Evolutionary conservation across 768 basidiomycete species (phyloP).

Genomic region (Lanmaoa rubissima): DNA sequence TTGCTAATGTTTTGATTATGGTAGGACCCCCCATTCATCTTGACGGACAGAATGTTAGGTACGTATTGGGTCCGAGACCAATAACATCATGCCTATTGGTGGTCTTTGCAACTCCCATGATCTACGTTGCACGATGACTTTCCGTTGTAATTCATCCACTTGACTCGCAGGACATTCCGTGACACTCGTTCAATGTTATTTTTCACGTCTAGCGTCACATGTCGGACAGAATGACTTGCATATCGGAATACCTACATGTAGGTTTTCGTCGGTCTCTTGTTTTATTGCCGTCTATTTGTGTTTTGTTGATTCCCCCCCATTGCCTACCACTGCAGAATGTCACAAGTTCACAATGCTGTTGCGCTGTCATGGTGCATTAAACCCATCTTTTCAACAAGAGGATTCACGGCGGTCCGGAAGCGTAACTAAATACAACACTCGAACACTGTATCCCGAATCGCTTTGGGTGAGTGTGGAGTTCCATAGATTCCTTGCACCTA

Average conservation of each 20-base stretch:
- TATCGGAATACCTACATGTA: background rate
- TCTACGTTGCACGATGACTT: background rate
- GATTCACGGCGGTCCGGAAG: background rate
- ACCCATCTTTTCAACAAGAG: background rate
- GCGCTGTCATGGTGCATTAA: background rate
- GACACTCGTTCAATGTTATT: background rate
- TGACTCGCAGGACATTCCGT: background rate
- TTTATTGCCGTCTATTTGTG: background rate
- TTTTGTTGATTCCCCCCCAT: background rate
- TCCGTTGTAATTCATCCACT: background rate
- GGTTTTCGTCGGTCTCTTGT: background rate
- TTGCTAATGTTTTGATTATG: background rate
- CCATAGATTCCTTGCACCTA: background rate
- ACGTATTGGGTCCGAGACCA: background rate
- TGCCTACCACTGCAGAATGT: background rate
- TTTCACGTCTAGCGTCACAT: background rate
- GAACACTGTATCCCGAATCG: background rate
- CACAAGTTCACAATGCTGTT: background rate
- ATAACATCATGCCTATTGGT: background rate
- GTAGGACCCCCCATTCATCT: background rate
- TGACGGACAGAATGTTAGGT: background rate
- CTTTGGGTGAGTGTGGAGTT: background rate
- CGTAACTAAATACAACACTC: background rate
- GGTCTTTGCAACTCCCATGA: background rate
- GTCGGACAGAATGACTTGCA: background rate